Evolutionary conservation across 2,329 filamentous ascomycete species (phyloP), one percentile per base, ranked within the genome.

Genomic region (Diaporthe ampelina): DNA sequence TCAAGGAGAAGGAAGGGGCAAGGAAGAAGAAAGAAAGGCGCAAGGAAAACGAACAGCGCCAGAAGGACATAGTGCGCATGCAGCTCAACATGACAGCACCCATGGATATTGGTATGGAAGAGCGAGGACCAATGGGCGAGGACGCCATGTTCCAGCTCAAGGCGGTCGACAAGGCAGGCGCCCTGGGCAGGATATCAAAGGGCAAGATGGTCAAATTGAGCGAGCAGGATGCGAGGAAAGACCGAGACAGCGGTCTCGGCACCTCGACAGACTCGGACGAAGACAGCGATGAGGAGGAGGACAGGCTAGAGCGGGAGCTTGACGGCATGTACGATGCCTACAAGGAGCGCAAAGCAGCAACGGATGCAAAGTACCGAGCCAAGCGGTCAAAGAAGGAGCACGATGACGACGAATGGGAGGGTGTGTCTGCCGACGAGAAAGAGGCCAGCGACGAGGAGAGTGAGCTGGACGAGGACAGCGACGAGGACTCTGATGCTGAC

Each of bases 71-170:
- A 75, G 89, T 97, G n/a, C 92, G 97, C 45, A 93, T 99, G 93
- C 97, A 99, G 83, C 91, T 99, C 86, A 93, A 98, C 85, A 99
- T 99, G 97, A 93, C 93, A 2, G 94, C 95, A 0, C 97, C 97
- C 10, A 97, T 95, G 88, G 97, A 99, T 77, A 98, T 99, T 76
- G 97, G 97, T 80, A 90, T 97, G 85, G 97, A 98, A 81, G 95
- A 97, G 83, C 85, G 90, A 32, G 94, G 94, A 0, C 94, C 94
- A 0, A 87, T 90, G 67, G 95, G 94, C 32, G 92, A 95, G 56
- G 94, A 95, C 59, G 88, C 94, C 37, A 97, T 98, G 87, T 99
- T 99, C 82, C 91, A 91, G 3, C 88, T 98, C 61, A 97, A 95
- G 82, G 86, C 91, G 11, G 89, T 97, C 58, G 94, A 98, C 81